Evolutionary conservation across 202 grass and related monocot species (phyloP), one percentile per base, ranked within the genome.

Genomic region (Dendrocalamus latiflorus): DNA sequence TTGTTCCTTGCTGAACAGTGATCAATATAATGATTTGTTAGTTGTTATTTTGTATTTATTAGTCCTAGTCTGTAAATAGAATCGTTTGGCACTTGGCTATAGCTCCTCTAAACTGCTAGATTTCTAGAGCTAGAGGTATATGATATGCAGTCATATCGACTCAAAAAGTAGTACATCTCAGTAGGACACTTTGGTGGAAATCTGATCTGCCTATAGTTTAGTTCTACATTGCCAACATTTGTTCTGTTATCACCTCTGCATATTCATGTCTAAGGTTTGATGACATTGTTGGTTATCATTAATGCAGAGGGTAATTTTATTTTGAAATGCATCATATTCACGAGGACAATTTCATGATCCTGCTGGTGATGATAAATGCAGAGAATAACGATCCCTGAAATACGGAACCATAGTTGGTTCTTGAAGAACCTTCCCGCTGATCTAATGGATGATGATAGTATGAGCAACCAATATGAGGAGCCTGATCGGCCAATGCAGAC

Each of bases 401-500:
- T 94, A 57, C 41, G 81, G 49, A 89, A 85, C 65, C 92, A 89
- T 39, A 68, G 83, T 50, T 94, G 89, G 92, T 94, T 94, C 84
- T 83, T 91, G 82, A 94, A 77, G 87, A 94, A 94, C 78, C 86
- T 94, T 68, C 92, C 92, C 38, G 87, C 86, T 58, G 89, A 88
- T 89, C 51, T 94, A 36, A 89, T 94, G 81, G 89, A 89, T 28
- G 89, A 91, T 18, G 79, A 89, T 54, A 83, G 68, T 15, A 87
- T 81, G 92, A 91, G 87, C 78, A 91, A 49, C 84, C 87, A 91
- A 44, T 91, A 91, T 6, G 89, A 91, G 82, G 92, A 91, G 75
- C 92, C 92, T 61, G 92, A 94, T 39, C 84, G 91, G 49, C 89
- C 89, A 48, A 94, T 94, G 89, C 92, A 94, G 60, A 94, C 89